phyloP scores from a whole-genome alignment of 1,284 basidiomycete genomes.

The Ustilago nuda region DNA sequence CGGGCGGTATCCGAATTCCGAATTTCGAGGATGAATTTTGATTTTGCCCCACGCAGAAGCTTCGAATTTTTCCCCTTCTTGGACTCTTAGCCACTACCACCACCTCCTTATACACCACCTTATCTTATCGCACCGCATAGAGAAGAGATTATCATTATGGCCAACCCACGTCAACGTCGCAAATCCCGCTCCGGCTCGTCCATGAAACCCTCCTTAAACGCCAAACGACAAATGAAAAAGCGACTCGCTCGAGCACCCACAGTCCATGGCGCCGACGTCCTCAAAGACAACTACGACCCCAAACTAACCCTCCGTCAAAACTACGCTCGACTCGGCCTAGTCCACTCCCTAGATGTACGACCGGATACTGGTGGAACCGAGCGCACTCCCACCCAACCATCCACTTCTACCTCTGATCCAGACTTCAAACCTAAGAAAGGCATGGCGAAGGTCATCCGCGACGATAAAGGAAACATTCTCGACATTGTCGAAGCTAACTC shows the following conservation, averaged over 20 bases:
- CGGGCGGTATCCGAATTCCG: constrained; percentile 11
- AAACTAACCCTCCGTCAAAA: constrained; percentile 92
- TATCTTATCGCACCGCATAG: neutral
- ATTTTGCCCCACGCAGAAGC: constrained; percentile 3
- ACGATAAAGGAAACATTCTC: constrained; percentile 82
- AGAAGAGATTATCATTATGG: constrained; percentile 74
- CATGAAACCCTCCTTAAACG: constrained; percentile 74
- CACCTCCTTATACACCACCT: neutral
- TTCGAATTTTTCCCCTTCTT: neutral
- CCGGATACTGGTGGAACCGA: constrained; percentile 52
- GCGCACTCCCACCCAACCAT: neutral
- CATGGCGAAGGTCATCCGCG: constrained; percentile 85
- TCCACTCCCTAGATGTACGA: constrained; percentile 69
- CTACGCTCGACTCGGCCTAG: constrained; percentile 81
- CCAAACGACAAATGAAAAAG: constrained; percentile 80
- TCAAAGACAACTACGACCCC: constrained; percentile 89
- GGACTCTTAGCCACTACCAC: constrained; percentile 7
- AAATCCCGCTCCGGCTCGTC: constrained; percentile 77
- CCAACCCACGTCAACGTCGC: constrained; percentile 88
- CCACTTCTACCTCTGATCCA: neutral
- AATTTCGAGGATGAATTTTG: neutral
- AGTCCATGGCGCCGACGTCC: constrained; percentile 82
- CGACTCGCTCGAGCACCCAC: constrained; percentile 73
- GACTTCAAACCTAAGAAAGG: constrained; percentile 72
- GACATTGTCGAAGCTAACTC: constrained; percentile 79